Evolutionary conservation across 2,329 filamentous ascomycete genomes (phyloP), one percentile per base, ranked within the genome.

Genomic region (Talaromyces sp.): DNA sequence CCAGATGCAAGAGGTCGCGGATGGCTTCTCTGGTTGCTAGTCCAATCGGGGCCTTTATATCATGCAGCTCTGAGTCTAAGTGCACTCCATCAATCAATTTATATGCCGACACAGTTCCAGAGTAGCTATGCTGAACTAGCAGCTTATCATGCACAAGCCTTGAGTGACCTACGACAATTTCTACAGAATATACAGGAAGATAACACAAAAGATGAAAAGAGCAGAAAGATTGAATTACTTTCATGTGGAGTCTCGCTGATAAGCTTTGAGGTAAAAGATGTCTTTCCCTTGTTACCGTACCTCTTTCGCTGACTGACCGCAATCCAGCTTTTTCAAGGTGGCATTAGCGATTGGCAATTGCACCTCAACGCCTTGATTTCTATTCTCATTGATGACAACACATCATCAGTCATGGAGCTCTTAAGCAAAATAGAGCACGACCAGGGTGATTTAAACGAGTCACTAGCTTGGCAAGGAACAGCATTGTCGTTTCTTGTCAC

Each of bases 211-310:
- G 58, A 64, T 45, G 63, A 68, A 17, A 43, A 22, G 29, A 60
- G 49, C 11, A 51, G 63, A 6, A 56, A 65, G 54, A 64, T 68
- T 43, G 67, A 68, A 43, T 40, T 68, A 22, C 38, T 68, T 5
- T 64, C 67, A 49, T 68, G 67, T 54, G 67, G 67, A 13, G 67
- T 68, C 7, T 67, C 65, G 13, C n/a, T 68, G 17, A 68, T 68
- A 45, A 68, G 67, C 25, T 68, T 68, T 38, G 65, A 68, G 66
- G 67, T 68, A 27, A 29, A 34, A 19, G 15, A 13, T 29, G 31
- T 8, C 15, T 13, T 13, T 15, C 19, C 4, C 43, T 47, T 6
- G 0, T 11, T 25, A 7, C n/a, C 7, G n/a, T 19, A 13, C 10
- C 4, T 13, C 1, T 3, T 19, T 17, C 22, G 25, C 43, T 58